Conservation (phyloP, 164 flowering plant species). For the Magnolia changhungtana region DNA sequence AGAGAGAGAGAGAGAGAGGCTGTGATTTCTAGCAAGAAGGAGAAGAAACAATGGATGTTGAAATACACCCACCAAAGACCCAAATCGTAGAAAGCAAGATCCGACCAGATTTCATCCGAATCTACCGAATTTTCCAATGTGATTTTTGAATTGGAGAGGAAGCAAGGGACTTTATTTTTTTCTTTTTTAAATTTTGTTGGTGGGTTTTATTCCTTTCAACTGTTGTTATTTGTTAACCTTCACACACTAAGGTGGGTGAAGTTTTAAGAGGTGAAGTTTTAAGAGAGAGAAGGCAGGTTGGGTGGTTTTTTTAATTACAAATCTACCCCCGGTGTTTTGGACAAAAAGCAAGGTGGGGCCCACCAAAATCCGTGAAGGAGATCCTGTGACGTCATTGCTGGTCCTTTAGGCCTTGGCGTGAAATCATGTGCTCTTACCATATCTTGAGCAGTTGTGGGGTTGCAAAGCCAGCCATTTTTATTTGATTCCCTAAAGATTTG, state of each 20-base stretch:
- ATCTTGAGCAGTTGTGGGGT: constrained; percentile 30
- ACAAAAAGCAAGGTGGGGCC: constrained; percentile 16
- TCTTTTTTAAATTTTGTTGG: background rate
- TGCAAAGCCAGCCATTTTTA: constrained; percentile 18
- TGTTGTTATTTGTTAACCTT: background rate
- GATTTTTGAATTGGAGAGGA: constrained; percentile 45
- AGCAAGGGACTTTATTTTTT: constrained; percentile 24
- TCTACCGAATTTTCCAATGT: constrained; percentile 9
- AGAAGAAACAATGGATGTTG: constrained; percentile 21
- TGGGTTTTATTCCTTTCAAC: background rate
- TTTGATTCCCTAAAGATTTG: constrained; percentile 41
- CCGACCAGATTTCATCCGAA: constrained; percentile 48
- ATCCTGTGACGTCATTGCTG: constrained; percentile 24
- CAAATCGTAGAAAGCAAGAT: constrained; percentile 50
- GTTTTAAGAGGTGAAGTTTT: too few relatives aligned
- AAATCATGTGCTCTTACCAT: constrained; percentile 33
- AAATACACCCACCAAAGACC: constrained; percentile 40
- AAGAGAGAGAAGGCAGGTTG: background rate
- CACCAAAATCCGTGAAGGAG: constrained; percentile 25
- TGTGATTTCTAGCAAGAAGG: constrained; percentile 8
- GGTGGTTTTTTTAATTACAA: constrained; percentile 2
- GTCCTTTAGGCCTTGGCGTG: constrained; percentile 13
- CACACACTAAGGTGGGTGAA: background rate
- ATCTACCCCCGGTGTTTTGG: background rate
- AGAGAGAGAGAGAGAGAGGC: background rate